These are phyloP conservation scores for Geopyxis carbonaria DNA, from an alignment of 495 filamentous ascomycete species.

Conservation along the genomic window DNA sequence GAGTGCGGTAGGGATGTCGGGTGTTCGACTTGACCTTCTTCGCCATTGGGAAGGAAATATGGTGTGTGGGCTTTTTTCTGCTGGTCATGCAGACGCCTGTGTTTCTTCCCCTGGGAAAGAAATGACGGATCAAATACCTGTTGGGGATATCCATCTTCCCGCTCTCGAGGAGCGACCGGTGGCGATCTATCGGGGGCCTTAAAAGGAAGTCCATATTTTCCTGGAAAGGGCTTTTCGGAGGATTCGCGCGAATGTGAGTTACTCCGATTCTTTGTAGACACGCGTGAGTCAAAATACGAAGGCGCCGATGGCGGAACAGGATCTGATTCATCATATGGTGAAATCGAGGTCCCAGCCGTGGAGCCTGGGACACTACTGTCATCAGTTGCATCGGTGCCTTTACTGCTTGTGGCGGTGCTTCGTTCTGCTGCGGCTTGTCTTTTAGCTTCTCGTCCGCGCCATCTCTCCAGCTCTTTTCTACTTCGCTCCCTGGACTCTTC, in stretches of 20 bases:
- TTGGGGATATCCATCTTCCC: not conserved
- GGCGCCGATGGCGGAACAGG: not conserved
- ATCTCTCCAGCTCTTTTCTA: slow-evolving; percentile 7
- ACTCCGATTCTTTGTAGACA: not conserved
- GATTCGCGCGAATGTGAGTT: not conserved
- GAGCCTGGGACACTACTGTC: no score
- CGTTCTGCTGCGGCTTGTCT: no score
- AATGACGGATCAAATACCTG: not conserved
- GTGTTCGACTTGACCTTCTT: no score
- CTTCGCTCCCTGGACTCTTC: slow-evolving; percentile 4
- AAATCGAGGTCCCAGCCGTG: no score
- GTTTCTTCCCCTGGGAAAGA: not conserved
- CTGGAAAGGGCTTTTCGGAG: not conserved
- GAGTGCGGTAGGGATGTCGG: not conserved
- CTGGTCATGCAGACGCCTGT: no score
- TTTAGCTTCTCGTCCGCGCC: not conserved
- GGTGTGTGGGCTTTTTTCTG: not conserved
- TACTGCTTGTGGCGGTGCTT: no score
- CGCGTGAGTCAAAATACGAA: not conserved
- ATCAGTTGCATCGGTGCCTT: no score
- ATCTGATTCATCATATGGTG: not conserved
- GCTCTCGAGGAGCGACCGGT: not conserved
- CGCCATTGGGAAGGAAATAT: not conserved
- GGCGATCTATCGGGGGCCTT: slow-evolving; percentile 1
- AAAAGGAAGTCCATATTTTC: not conserved